Percentiles rank a stretch among this genome's conserved stretches.
phyloP scores from a whole-genome alignment of 768 basidiomycete genomes.

The Agrocybe pediades region DNA sequence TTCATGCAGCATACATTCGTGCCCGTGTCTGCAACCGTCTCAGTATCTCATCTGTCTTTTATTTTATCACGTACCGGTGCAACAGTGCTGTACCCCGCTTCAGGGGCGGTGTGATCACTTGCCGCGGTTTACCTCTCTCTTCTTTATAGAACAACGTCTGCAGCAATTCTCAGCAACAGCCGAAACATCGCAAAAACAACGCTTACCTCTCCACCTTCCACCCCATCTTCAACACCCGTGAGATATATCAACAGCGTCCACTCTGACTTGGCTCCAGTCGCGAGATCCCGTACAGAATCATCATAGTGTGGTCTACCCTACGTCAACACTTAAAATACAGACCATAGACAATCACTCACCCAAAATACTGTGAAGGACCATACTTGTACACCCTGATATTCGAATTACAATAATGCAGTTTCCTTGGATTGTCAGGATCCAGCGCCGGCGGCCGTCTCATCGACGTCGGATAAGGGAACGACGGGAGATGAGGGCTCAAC shows the following conservation, averaged over 20 bases:
- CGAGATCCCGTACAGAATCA: conserved; percentile 61
- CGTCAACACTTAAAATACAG: not conserved
- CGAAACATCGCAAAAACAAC: not conserved
- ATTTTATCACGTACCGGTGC: conserved; percentile 49
- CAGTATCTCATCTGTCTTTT: not conserved
- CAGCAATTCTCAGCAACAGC: not conserved
- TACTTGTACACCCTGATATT: conserved; percentile 80
- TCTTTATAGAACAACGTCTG: conserved; percentile 75
- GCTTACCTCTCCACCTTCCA: conserved; percentile 67
- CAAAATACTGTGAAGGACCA: conserved; percentile 63
- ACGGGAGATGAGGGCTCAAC: conserved; percentile 59
- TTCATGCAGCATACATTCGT: conserved; percentile 73
- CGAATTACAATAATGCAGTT: conserved; percentile 64
- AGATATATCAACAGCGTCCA: conserved; percentile 81
- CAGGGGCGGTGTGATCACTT: conserved; percentile 52
- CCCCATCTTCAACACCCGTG: conserved; percentile 70
- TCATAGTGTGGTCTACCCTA: conserved; percentile 66
- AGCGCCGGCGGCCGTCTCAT: conserved; percentile 30
- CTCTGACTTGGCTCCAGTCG: conserved; percentile 66
- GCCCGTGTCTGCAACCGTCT: conserved; percentile 55
- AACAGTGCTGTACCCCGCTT: conserved; percentile 66
- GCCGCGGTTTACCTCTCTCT: conserved; percentile 47
- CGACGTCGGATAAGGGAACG: conserved; percentile 47
- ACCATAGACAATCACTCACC: conserved; percentile 30
- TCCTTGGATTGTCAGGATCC: conserved; percentile 26